Base-by-base conservation (phyloP, 768 basidiomycete species). In the Termitomyces sp. region DNA sequence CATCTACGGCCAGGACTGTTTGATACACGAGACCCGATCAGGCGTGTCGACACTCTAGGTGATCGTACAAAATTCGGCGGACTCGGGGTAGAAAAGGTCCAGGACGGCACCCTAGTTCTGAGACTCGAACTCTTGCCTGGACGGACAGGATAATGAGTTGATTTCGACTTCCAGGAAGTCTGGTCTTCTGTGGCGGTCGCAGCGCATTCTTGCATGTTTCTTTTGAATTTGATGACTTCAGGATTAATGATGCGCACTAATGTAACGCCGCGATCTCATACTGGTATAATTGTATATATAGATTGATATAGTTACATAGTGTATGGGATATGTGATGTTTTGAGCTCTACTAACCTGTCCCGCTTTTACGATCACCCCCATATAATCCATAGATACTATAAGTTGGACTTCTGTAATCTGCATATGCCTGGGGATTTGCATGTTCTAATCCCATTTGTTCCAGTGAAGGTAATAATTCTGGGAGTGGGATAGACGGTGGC, bases 341-440 rank as follows among this genome's bases (percentile, higher is more conserved):
- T 26, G 23, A 33, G 6, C 19, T 23, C 56, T 55, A 63, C 17
- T 53, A 57, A 35, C 56, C 58, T 17, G 35, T 49, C 48, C 63
- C 62, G 60, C 83, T 84, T 71, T 81, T 87, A 61, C 82, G 71
- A 44, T 84, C 84, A 28, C 56, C 75, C 52, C 82, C 85, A 64
- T 91, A 91, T 61, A 90, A 62, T 41, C 86, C 86, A 64, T 87
- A 91, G 54, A 92, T 81, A 66, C 89, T 92, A 62, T 91, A 91
- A 5, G 90, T 91, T 17, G 90, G 88, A 63, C 89, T 89, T 59
- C 83, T 76, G 59, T 91, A 91, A 48, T 81, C 81, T 6, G 74
- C 79, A 68, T 80, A 87, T 3, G 77, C 83, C 53, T 84, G 80
- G 5, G 81, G 79, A 55, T 87, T 81, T 2, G 72, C 68, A 58